Conservation (phyloP, 352 stramenopile species). For the Sclerospora graminicola region DNA sequence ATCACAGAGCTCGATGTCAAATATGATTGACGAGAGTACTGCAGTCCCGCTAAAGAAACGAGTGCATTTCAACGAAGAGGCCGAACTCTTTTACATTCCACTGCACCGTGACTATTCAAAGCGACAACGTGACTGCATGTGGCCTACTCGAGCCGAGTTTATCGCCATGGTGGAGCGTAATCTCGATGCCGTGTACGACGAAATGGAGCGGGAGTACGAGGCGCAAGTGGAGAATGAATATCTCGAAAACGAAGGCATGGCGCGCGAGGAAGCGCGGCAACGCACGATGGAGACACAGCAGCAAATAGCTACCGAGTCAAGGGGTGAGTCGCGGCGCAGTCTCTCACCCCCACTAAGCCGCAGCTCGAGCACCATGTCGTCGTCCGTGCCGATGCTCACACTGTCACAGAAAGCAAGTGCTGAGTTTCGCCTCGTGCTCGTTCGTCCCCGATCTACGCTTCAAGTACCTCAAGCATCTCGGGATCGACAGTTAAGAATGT, state of each 20-base stretch:
- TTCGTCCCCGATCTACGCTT: constrained; percentile 71
- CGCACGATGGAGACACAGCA: constrained; percentile 31
- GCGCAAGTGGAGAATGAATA: constrained; percentile 51
- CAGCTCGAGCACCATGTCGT: constrained; percentile 20
- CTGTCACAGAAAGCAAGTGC: constrained; percentile 58
- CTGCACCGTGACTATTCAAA: constrained; percentile 79
- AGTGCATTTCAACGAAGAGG: constrained; percentile 67
- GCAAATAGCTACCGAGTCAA: constrained; percentile 11
- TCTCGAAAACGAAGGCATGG: constrained; percentile 66
- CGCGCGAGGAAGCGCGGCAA: constrained; percentile 47
- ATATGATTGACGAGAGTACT: neutral
- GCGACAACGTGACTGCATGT: constrained; percentile 79
- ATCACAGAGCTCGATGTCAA: constrained; percentile 16
- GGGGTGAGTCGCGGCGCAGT: constrained; percentile 9
- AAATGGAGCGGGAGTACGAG: constrained; percentile 83
- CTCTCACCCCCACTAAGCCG: constrained; percentile 28
- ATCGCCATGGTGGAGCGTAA: constrained; percentile 85
- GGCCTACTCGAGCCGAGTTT: constrained; percentile 74
- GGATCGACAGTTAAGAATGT: constrained; percentile 54
- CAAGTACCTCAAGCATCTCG: constrained; percentile 83
- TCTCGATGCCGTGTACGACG: constrained; percentile 76
- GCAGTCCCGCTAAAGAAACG: constrained; percentile 18
- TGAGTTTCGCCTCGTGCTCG: constrained; percentile 59
- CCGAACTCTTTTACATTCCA: constrained; percentile 82
- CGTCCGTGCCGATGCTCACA: constrained; percentile 29